Conservation (phyloP, 139 green algal genomes). For the Nannochloris sp. region DNA sequence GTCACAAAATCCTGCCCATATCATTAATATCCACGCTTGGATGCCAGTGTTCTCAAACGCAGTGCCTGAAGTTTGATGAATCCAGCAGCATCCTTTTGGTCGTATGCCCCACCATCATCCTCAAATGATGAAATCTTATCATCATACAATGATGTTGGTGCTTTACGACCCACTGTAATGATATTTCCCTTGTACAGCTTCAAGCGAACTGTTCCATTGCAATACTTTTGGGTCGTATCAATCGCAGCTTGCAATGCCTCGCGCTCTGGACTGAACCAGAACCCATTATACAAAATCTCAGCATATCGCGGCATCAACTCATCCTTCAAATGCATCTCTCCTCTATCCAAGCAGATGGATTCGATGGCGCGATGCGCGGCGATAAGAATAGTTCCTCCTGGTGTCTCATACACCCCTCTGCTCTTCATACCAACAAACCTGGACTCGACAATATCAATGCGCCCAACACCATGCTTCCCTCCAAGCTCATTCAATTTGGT, state of each 20-base stretch:
- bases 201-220: slow-evolving; percentile 69
- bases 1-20: neutral
- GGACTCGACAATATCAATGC: slow-evolving; percentile 95
- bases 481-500: slow-evolving; percentile 86
- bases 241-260: slow-evolving; percentile 81
- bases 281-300: slow-evolving; percentile 79
- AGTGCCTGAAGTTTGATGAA: slow-evolving; percentile 92
- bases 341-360: slow-evolving; percentile 81
- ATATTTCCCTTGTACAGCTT: slow-evolving; percentile 92
- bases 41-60: slow-evolving; percentile 66
- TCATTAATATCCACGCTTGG: slow-evolving; percentile 2
- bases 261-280: slow-evolving; percentile 73
- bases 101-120: slow-evolving; percentile 83
- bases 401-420: slow-evolving; percentile 96
- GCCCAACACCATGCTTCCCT: slow-evolving; percentile 58
- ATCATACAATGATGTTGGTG: slow-evolving; percentile 68
- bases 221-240: slow-evolving; percentile 72
- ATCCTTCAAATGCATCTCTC: slow-evolving; percentile 84
- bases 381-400: slow-evolving; percentile 90
- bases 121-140: slow-evolving; percentile 90
- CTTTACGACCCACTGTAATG: slow-evolving; percentile 71
- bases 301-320: slow-evolving; percentile 63
- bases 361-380: slow-evolving; percentile 79
- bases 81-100: slow-evolving; percentile 87
- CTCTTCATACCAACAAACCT: slow-evolving; percentile 96